Percentiles rank a stretch among this genome's conserved stretches.
phyloP scores from a whole-genome alignment of 1,284 basidiomycete species.

The Boletus smithii region DNA sequence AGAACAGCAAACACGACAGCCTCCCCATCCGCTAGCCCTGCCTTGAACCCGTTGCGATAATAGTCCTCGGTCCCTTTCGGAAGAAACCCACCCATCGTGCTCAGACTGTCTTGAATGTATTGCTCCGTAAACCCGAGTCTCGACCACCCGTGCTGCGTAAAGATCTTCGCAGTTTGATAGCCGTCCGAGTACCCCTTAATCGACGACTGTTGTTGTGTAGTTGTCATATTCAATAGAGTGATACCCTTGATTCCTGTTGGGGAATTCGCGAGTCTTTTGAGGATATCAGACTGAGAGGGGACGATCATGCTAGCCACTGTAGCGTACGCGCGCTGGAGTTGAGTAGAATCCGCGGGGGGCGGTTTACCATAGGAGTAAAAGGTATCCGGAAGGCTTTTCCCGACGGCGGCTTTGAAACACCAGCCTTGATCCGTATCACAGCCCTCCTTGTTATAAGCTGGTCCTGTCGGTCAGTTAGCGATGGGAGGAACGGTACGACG shows the following conservation, averaged over 20 bases:
- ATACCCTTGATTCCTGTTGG: no score
- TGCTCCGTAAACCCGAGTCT: constrained; percentile 66
- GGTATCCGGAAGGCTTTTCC: constrained; percentile 49
- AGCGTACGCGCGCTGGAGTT: constrained; percentile 15
- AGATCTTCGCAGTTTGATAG: constrained; percentile 56
- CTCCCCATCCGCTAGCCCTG: constrained; percentile 17
- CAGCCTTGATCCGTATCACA: constrained; percentile 60
- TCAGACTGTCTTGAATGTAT: constrained; percentile 53
- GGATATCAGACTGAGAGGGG: constrained; percentile 15
- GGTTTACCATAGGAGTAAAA: constrained; percentile 53
- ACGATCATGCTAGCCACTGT: constrained; percentile 15
- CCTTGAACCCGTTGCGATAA: constrained; percentile 18
- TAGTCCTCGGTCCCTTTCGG: constrained; percentile 9
- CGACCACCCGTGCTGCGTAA: constrained; percentile 53
- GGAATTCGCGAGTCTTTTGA: constrained; percentile 8
- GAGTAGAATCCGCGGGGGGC: constrained; percentile 10
- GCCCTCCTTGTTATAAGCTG: constrained; percentile 53
- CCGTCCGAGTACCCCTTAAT: constrained; percentile 62
- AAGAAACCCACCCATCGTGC: constrained; percentile 32
- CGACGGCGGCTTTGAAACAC: constrained; percentile 65
- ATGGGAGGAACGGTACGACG: constrained; percentile 32
- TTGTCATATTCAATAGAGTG: constrained; percentile 9
- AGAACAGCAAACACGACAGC: constrained; percentile 15
- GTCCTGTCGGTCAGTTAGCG: neutral
- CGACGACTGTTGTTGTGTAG: constrained; percentile 26